Percentiles rank a stretch among this genome's conserved stretches.
Evolutionary conservation across 1,139 yeast species (phyloP).

Genomic region (Debaryomyces sp.): DNA sequence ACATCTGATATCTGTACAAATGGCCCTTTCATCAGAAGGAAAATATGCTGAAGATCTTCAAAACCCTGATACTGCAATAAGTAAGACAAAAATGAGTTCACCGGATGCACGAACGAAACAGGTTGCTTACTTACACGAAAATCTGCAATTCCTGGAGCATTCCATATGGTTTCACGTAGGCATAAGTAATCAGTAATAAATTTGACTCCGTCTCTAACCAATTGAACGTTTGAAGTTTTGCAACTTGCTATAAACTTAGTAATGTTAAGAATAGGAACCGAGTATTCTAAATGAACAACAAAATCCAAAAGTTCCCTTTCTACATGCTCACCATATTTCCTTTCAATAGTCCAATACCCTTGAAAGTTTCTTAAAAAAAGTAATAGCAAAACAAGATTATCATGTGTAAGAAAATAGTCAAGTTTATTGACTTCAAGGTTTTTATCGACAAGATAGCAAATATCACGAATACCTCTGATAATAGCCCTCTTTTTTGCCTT

Average conservation of each 20-base stretch:
- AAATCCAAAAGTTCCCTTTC: constrained; percentile 55
- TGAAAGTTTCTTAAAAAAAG: constrained; percentile 55
- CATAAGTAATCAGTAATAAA: constrained; percentile 30
- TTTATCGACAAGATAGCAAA: constrained; percentile 48
- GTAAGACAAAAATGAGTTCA: constrained; percentile 55
- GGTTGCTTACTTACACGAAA: constrained; percentile 52
- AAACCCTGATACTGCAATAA: constrained; percentile 37
- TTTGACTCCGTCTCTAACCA: constrained; percentile 20
- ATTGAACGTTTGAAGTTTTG: constrained; percentile 21
- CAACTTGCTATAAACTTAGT: constrained; percentile 47
- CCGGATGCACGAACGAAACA: constrained; percentile 61
- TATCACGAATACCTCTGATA: constrained; percentile 40
- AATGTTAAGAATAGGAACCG: constrained; percentile 49
- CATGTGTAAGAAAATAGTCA: constrained; percentile 26
- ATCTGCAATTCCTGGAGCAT: constrained; percentile 40
- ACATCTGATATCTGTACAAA: constrained; percentile 54
- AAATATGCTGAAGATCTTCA: constrained; percentile 17
- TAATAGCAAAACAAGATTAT: constrained; percentile 40
- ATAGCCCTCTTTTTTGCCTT: constrained; percentile 35
- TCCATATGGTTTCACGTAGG: constrained; percentile 23
- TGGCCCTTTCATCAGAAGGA: constrained; percentile 23
- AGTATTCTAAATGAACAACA: constrained; percentile 49
- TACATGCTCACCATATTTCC: constrained; percentile 73
- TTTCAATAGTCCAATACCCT: constrained; percentile 54
- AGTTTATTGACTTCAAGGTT: constrained; percentile 22